These are phyloP conservation scores for Paxillus ammoniavirescens DNA, from an alignment of 768 basidiomycete species.

Conservation along the genomic window DNA sequence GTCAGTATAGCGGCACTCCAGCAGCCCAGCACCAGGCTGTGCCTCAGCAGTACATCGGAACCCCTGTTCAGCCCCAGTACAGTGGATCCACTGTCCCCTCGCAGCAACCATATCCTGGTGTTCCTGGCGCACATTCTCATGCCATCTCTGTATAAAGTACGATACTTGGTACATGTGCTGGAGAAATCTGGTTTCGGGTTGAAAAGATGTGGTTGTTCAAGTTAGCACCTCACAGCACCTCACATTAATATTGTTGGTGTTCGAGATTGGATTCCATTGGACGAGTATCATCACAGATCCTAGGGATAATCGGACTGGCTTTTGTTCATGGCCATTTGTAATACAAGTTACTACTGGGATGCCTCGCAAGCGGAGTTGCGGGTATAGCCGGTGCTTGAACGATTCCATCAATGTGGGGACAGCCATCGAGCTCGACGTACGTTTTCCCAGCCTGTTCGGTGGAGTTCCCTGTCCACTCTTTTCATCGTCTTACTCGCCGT, in stretches of 20 bases:
- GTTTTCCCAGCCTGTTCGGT: constrained; percentile 10
- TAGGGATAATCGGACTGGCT: background rate
- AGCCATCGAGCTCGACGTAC: constrained; percentile 11
- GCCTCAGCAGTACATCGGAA: constrained; percentile 3
- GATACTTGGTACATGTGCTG: background rate
- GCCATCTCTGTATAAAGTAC: background rate
- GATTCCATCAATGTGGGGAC: constrained; percentile 3
- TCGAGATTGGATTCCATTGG: too few species aligned
- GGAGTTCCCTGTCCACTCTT: constrained; percentile 12
- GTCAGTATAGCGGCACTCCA: constrained; percentile 8
- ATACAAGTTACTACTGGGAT: background rate
- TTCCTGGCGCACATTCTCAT: background rate
- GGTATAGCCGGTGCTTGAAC: constrained; percentile 21
- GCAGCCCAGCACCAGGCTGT: background rate
- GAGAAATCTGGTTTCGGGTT: background rate
- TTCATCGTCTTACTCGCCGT: constrained; percentile 3
- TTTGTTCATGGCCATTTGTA: background rate
- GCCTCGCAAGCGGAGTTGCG: constrained; percentile 33
- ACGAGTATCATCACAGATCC: too few species aligned
- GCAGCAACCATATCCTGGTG: background rate
- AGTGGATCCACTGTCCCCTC: background rate
- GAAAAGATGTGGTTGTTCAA: too few species aligned
- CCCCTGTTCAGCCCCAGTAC: constrained; percentile 6
- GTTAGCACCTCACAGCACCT: background rate
- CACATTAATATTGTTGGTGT: too few species aligned